Base-by-base conservation (phyloP, 306 rosid species). In the Sphenostylis stenocarpa region DNA sequence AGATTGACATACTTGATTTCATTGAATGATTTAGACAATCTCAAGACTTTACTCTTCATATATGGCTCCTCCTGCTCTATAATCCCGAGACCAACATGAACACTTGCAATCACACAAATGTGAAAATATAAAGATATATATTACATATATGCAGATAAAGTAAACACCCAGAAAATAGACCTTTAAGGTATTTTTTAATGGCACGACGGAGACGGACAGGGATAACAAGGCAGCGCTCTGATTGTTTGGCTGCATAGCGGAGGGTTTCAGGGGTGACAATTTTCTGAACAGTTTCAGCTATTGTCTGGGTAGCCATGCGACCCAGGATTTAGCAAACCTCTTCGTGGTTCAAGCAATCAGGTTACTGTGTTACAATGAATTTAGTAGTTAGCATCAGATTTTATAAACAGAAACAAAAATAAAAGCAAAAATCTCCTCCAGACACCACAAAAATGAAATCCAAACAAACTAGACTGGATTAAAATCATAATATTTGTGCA, bases 191-290 rank as follows among this genome's bases (percentile, higher is more conserved):
- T 73, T 87, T 89, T 75, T 92, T 95, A 33, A 92, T 89, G 81
- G 98, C 90, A 19, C 90, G 96, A 61, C 99, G 97, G 33, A 92
- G 97, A 80, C 73, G 92, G 38, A 95, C 84, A 17, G 97, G 96
- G 64, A 92, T 91, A 51, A 77, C 61, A 75, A 85, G 84, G 82
- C 97, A 95, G 13, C 96, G 87, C 66, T 84, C 49, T 8, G 99
- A 95, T 48, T 95, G 98, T 73, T 87, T 95, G 68, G 96, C 98
- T 5, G 96, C 97, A 62, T 81, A 31, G 81, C 86, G 96, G 41
- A 95, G 85, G 67, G 84, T 80, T 80, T 90, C 93, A 3, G 87
- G 84, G 13, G 90, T 88, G 60, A 94, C 61, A 21, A 92, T 58
- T 80, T 95, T 92, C 41, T 83, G 97, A 17, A 96, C 85, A 13